Percentiles rank a stretch among this genome's conserved stretches.
Conservation (phyloP, 495 filamentous ascomycete genomes). For the Ramalina intermedia region DNA sequence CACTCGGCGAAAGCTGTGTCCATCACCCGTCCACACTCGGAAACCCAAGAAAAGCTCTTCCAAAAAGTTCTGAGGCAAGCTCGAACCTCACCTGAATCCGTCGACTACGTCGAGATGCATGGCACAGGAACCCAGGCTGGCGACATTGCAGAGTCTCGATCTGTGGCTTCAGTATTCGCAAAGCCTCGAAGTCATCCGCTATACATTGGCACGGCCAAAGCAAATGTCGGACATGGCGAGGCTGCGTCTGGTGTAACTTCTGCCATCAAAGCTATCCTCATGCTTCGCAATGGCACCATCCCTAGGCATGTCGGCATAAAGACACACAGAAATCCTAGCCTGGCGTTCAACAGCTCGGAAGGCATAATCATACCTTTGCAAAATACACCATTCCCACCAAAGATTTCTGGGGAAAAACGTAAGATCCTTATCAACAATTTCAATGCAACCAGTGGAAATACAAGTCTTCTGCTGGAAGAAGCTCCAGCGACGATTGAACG, state of each 20-base stretch:
- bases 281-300: conserved; percentile 56
- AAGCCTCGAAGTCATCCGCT: conserved; percentile 48
- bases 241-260: conserved; percentile 67
- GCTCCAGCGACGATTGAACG: no score
- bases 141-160: conserved; percentile 63
- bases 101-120: conserved; percentile 37
- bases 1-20: conserved; percentile 30
- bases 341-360: conserved; percentile 6
- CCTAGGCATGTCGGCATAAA: conserved; percentile 48
- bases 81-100: conserved; percentile 32
- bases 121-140: conserved; percentile 40
- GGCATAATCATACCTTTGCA: conserved; percentile 24
- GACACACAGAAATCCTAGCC: conserved; percentile 10
- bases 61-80: conserved; percentile 28
- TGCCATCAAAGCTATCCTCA: conserved; percentile 60
- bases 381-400: conserved; percentile 8
- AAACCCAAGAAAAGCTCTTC: conserved; percentile 29
- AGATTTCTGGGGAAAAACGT: conserved; percentile 3
- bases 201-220: conserved; percentile 71
- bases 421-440: conserved; percentile 25
- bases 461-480: conserved; percentile 27
- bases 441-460: conserved; percentile 22
- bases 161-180: conserved; percentile 66
- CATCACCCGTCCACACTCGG: conserved; percentile 32
- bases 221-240: conserved; percentile 73